Evolutionary conservation across 1,284 basidiomycete genomes (phyloP).

Genomic region (Leccinum ponderosum): DNA sequence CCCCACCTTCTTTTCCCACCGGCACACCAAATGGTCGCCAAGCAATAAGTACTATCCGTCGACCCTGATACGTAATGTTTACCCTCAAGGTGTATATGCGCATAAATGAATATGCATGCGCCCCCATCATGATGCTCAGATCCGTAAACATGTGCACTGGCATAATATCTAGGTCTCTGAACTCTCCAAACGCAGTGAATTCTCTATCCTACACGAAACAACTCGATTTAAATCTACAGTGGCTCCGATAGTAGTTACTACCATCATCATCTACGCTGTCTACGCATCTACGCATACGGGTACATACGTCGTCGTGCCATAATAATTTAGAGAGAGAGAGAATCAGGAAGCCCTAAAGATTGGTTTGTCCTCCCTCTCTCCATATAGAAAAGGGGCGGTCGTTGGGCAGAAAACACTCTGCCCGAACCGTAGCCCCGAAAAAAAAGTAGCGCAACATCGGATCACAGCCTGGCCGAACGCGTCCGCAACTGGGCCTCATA

Average conservation of each 20-base stretch:
- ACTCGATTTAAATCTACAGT: not conserved
- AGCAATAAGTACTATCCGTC: not conserved
- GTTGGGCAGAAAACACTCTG: not conserved
- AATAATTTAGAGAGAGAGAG: not conserved
- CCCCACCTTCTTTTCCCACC: not conserved
- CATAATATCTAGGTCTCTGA: not conserved
- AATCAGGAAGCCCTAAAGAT: not conserved
- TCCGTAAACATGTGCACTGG: too few relatives aligned
- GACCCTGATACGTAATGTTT: not conserved
- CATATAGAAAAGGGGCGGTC: not conserved
- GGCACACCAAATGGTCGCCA: not conserved
- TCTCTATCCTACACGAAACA: not conserved
- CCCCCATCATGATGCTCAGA: too few relatives aligned
- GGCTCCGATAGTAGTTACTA: not conserved
- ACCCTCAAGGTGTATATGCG: too few relatives aligned
- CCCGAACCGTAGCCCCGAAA: not conserved
- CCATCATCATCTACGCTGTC: not conserved
- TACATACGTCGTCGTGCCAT: not conserved
- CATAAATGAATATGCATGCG: too few relatives aligned
- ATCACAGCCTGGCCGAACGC: conserved; percentile 20
- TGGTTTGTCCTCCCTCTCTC: not conserved
- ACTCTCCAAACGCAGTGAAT: not conserved
- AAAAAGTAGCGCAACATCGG: not conserved
- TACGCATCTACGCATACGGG: not conserved
- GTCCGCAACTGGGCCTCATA: conserved; percentile 42